These are phyloP conservation scores for Pseudozyma flocculosa DNA, from an alignment of 1,284 basidiomycete genomes.

Conservation along the genomic window DNA sequence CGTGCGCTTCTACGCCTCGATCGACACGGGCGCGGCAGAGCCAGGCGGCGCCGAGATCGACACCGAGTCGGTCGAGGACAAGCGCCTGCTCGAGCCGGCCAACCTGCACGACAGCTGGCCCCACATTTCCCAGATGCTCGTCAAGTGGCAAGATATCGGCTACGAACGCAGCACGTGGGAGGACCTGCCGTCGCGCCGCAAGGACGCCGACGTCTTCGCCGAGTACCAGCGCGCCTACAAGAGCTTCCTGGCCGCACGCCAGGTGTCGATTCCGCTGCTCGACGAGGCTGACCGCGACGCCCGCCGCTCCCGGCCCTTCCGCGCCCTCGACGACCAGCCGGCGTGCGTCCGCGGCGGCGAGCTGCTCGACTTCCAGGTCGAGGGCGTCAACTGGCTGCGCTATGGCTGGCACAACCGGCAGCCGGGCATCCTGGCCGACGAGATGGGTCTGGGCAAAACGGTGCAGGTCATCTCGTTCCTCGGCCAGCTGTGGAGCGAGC, in stretches of 20 bases:
- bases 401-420: conserved; percentile 65
- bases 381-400: conserved; percentile 86
- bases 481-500: conserved; percentile 65
- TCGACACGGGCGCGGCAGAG: conserved; percentile 17
- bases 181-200: conserved; percentile 71
- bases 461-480: conserved; percentile 87
- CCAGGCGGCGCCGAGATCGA: conserved; percentile 19
- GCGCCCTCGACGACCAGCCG: conserved; percentile 59
- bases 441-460: conserved; percentile 90
- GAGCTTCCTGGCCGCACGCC: conserved; percentile 68
- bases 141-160: conserved; percentile 86
- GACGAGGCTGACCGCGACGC: conserved; percentile 39
- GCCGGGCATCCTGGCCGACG: conserved; percentile 91
- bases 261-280: conserved; percentile 67
- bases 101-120: conserved; percentile 22
- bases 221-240: conserved; percentile 70
- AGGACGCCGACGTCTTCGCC: conserved; percentile 64
- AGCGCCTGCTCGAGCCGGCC: conserved; percentile 15
- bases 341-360: conserved; percentile 60
- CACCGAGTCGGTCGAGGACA: conserved; percentile 12
- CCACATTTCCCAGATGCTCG: conserved; percentile 22
- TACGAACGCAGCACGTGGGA: conserved; percentile 90
- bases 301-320: conserved; percentile 44
- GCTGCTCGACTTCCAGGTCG: conserved; percentile 65
- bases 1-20: conserved; percentile 23